Percentiles rank a stretch among this genome's conserved stretches.
Evolutionary conservation across 768 basidiomycete genomes (phyloP).

Genomic region (Tylopilus felleus): DNA sequence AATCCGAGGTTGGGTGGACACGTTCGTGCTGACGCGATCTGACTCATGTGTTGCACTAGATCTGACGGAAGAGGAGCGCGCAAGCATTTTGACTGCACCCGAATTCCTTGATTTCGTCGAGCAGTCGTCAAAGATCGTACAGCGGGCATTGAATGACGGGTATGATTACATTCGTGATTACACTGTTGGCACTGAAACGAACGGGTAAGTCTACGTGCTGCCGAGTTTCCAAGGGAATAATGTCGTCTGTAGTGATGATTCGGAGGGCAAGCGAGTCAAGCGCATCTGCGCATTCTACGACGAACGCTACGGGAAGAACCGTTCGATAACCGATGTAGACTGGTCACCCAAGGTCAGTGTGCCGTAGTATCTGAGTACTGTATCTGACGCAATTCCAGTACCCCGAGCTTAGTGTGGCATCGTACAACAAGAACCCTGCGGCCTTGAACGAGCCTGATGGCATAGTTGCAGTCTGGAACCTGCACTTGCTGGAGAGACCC

Average conservation of each 20-base stretch:
- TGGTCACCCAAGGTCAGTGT: conserved; percentile 90
- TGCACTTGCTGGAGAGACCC: conserved; percentile 90
- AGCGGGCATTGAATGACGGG: conserved; percentile 89
- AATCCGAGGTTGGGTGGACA: conserved; percentile 58
- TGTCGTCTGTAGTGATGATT: conserved; percentile 63
- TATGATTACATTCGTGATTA: conserved; percentile 99
- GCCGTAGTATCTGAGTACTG: neutral
- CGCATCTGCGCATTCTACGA: conserved; percentile 94
- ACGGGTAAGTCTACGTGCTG: conserved; percentile 53
- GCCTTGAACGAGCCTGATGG: conserved; percentile 96
- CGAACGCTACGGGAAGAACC: conserved; percentile 85
- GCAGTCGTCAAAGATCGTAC: conserved; percentile 90
- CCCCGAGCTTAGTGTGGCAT: conserved; percentile 91
- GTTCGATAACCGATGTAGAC: conserved; percentile 94
- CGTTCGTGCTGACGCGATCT: neutral
- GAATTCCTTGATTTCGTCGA: conserved; percentile 95
- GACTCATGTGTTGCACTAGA: conserved; percentile 43
- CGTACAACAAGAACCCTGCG: conserved; percentile 96
- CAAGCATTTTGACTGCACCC: conserved; percentile 78
- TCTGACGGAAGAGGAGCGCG: conserved; percentile 80
- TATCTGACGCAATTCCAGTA: conserved; percentile 51
- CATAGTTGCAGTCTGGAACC: conserved; percentile 95
- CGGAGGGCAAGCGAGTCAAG: conserved; percentile 86
- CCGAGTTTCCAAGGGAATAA: conserved; percentile 3
- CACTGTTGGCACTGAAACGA: conserved; percentile 81